Percentiles rank a stretch among this genome's conserved stretches.
Evolutionary conservation across 768 basidiomycete genomes (phyloP).

Genomic region (Pholiota microspora): DNA sequence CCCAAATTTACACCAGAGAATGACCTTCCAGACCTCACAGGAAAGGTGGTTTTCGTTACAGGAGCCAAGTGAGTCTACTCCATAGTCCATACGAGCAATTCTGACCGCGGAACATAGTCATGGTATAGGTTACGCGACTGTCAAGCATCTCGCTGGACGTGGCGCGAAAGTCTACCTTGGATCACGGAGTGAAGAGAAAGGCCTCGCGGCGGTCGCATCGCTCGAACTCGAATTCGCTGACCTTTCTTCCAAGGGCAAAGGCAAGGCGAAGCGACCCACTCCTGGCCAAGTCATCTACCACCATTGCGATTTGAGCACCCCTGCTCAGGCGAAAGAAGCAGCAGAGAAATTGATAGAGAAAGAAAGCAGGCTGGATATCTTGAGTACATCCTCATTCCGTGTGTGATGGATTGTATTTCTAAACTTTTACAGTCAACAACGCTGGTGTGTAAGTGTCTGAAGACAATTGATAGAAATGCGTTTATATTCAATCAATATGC

Average conservation of each 20-base stretch:
- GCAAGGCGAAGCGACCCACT: not conserved
- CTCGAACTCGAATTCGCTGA: conserved; percentile 40
- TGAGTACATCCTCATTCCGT: conserved; percentile 31
- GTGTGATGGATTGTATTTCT: not conserved
- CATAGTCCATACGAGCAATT: not conserved
- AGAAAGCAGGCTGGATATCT: conserved; percentile 47
- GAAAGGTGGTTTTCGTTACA: conserved; percentile 49
- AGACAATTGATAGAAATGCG: not conserved
- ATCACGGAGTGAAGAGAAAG: conserved; percentile 40
- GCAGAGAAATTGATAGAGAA: conserved; percentile 40
- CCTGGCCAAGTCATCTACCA: conserved; percentile 41
- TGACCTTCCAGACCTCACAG: conserved; percentile 39
- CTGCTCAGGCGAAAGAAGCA: conserved; percentile 35
- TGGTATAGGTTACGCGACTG: conserved; percentile 41
- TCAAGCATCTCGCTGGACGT: conserved; percentile 42
- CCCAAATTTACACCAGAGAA: conserved; percentile 24
- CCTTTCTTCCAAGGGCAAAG: not conserved
- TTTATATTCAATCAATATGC: not conserved
- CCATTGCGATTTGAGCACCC: conserved; percentile 43
- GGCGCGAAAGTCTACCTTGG: conserved; percentile 58
- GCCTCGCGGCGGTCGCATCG: conserved; percentile 40
- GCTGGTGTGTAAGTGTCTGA: conserved; percentile 9
- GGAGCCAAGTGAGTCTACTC: conserved; percentile 44
- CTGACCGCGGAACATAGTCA: conserved; percentile 15
- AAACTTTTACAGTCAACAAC: conserved; percentile 10